Base-by-base conservation (phyloP, 73 alveolate genomes). In the Paramecium primaurelia region DNA sequence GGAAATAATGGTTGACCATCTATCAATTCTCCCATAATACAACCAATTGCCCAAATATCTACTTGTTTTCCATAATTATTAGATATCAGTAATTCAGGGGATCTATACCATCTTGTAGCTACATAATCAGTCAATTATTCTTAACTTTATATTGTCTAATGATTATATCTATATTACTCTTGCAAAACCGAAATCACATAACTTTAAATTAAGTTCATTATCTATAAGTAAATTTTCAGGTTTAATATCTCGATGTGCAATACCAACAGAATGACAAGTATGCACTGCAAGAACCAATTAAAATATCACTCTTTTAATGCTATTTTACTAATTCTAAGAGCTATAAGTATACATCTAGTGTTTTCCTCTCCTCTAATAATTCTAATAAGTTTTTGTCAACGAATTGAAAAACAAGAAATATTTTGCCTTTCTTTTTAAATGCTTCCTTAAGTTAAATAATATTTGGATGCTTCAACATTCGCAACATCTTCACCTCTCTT, bases 21-120 rank as follows among this genome's bases (percentile, higher is more conserved):
- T 16, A 94, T 96, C 58, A 97, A 68, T 86, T 97, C 99, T n/a
- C 99, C 99, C 99, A 97, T 97, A 26, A 97, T 97, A 86, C 99
- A 97, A 20, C 98, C 99, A 54, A 95, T 95, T 1, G 99, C 99
- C 99, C 99, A 97, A 32, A 95, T 92, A 93, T 97, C 99, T 2
- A 97, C 99, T 64, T 93, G 95, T 47, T 95, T 96, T 9, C 97
- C 96, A 87, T 97, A 97, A 18, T 92, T 77, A 49, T 89, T 71
- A 12, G 86, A 71, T 32, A 89, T 47, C 10, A 89, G 30, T 20
- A 89, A 64, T 30, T 89, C 94, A 42, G 94, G 94, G 12, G 92
- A 58, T 71, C 94, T 68, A 68, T 89, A 89, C 94, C 94, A 89
- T 71, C 94, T 89, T 14, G 94, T 89, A 4, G 94, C 94, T 6